Conservation (phyloP, 805 yeast genomes). For the Isabelozyma heimii region DNA sequence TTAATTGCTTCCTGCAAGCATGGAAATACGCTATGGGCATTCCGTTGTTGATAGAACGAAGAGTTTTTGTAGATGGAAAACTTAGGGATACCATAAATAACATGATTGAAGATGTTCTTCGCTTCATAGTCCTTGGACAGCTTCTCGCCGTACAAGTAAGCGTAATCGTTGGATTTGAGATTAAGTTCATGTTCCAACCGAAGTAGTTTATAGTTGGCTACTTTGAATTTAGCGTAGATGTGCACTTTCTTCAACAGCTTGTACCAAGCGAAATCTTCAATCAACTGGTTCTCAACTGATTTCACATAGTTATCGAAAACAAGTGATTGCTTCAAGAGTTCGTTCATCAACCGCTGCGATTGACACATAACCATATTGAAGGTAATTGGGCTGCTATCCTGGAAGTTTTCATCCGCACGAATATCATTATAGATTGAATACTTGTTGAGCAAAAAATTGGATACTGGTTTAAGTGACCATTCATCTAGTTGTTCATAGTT, state of each 20-base stretch:
- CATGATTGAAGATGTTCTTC: constrained; percentile 11
- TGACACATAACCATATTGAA: constrained; percentile 10
- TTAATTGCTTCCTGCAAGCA: constrained; percentile 16
- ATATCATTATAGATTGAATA: constrained; percentile 19
- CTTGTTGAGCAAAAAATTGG: constrained; percentile 14
- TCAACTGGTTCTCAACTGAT: constrained; percentile 48
- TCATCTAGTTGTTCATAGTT: constrained; percentile 7
- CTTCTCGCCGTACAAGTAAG: constrained; percentile 8
- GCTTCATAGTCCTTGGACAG: constrained; percentile 1
- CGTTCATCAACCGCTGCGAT: constrained; percentile 9
- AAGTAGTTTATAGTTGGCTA: constrained; percentile 51
- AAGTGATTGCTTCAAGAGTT: constrained; percentile 21
- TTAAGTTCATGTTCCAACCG: constrained; percentile 30
- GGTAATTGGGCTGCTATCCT: constrained; percentile 4
- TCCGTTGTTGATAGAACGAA: constrained; percentile 2
- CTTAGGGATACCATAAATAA: constrained; percentile 19
- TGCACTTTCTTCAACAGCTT: constrained; percentile 55
- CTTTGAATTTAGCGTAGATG: constrained; percentile 55
- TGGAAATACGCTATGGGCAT: constrained; percentile 15
- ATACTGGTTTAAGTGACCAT: constrained; percentile 21
- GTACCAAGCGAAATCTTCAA: constrained; percentile 79
- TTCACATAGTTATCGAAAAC: constrained; percentile 48
- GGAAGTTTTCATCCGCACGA: constrained; percentile 1
- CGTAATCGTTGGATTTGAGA: constrained; percentile 14
- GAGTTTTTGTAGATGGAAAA: constrained; percentile 7